Evolutionary conservation across 768 basidiomycete species (phyloP), one percentile per base, ranked within the genome.

Genomic region (Leccinum longicurvipes): DNA sequence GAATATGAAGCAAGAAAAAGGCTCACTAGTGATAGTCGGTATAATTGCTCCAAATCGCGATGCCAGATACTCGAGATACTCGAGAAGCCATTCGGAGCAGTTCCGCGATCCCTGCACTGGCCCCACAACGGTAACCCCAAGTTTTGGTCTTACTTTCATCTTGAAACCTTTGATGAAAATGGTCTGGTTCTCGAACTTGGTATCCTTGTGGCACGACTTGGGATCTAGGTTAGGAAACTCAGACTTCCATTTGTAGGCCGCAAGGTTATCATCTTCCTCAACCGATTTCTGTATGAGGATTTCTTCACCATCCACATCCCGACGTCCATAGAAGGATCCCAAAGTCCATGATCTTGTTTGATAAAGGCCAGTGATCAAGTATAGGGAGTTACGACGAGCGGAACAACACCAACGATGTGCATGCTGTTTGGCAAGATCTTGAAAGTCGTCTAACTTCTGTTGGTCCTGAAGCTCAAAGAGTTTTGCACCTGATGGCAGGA

Each of bases 111-210:
- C 34, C 7, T 17, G 34, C 4, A 3, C 17, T 34, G 34, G 34
- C 17, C 34, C 3, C 17, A 34, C 7, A 17, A 53, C 29, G 4
- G 32, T 7, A 53, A 27, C 31, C 25, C 19, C 34, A 29, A 14
- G 21, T 27, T 0, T 15, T 44, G n/a, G 27, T 23, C 50, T 55
- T 4, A 54, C 42, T 19, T 47, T 42, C 9, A 60, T 51, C 45
- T 45, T 53, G 47, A 61, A 60, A 3, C 58, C 58, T 25, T 45
- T 45, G 15, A 61, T 46, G 23, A 61, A 15, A 15, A 61, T 9
- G 8, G 60, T 60, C 44, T 61, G 60, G 29, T 61, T 59, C 19
- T 56, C 50, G 6, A 34, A n/a, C 6, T 25, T 4, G 21, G n/a
- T 29, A 11, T 17, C 25, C 9, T 10, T 27, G 17, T 2, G 39